phyloP scores from a whole-genome alignment of 495 filamentous ascomycete genomes.

The Xylaria grammica region DNA sequence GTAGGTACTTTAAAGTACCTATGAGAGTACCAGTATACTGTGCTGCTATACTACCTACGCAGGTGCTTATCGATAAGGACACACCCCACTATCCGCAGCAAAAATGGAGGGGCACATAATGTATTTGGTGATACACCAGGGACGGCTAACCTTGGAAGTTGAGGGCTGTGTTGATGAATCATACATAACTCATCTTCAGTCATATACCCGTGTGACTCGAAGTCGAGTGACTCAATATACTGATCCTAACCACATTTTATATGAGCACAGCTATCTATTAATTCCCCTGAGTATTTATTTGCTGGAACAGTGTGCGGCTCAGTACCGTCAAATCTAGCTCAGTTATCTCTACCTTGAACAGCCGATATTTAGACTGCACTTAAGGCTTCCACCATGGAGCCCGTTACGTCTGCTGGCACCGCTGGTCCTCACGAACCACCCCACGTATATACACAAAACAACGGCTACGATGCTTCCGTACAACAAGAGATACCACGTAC shows the following conservation, averaged over 20 bases:
- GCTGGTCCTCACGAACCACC: slow-evolving; percentile 46
- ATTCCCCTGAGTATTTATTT: no score
- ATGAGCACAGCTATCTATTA: not conserved
- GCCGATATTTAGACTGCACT: no score
- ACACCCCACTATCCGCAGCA: not conserved
- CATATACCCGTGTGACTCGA: no score
- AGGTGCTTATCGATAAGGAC: slow-evolving; percentile 13
- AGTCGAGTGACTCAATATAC: not conserved
- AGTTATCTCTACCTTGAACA: no score
- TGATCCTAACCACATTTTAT: not conserved
- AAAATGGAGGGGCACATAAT: slow-evolving; percentile 13
- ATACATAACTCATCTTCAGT: slow-evolving; percentile 9
- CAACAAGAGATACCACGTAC: slow-evolving; percentile 30
- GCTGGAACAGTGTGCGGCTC: no score
- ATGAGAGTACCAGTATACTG: no score
- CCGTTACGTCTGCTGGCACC: slow-evolving; percentile 43
- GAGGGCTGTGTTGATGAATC: slow-evolving; percentile 4
- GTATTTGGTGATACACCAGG: no score
- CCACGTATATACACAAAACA: slow-evolving; percentile 33
- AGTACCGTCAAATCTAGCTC: no score
- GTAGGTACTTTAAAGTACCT: no score
- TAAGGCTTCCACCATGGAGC: slow-evolving; percentile 29
- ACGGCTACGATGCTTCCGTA: slow-evolving; percentile 36
- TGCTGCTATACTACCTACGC: no score
- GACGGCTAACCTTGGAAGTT: no score